phyloP scores from a whole-genome alignment of 2,329 filamentous ascomycete genomes.

The Periconia digitata region DNA sequence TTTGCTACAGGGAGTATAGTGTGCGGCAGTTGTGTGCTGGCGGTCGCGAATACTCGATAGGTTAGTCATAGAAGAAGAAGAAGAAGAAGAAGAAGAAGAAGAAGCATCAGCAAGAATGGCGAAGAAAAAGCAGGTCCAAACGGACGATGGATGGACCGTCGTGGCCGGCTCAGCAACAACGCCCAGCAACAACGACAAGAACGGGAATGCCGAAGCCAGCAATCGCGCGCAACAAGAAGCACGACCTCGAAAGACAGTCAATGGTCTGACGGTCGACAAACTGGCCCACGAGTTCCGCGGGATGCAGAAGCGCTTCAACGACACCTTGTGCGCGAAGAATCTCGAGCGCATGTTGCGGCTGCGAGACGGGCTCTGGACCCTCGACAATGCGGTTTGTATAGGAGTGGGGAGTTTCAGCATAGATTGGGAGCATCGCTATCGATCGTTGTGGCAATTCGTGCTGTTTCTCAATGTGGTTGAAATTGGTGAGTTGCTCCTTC shows the following conservation, averaged over 20 bases:
- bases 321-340: slow-evolving; percentile 23
- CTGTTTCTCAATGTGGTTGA: slow-evolving; percentile 31
- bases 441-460: slow-evolving; percentile 42
- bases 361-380: slow-evolving; percentile 13
- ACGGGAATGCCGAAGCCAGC: too few species aligned
- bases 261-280: slow-evolving; percentile 28
- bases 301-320: slow-evolving; percentile 26
- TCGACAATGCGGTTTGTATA: slow-evolving; percentile 34
- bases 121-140: slow-evolving; percentile 32
- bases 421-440: slow-evolving; percentile 37
- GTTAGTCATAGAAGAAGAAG: too few species aligned
- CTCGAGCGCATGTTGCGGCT: slow-evolving; percentile 16
- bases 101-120: slow-evolving; percentile 5
- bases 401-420: slow-evolving; percentile 40
- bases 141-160: slow-evolving; percentile 41
- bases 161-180: slow-evolving; percentile 17
- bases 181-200: too few species aligned
- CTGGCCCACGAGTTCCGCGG: slow-evolving; percentile 23
- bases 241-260: slow-evolving; percentile 18
- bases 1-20: too few species aligned
- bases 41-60: too few species aligned
- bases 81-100: not conserved
- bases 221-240: too few species aligned
- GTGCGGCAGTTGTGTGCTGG: too few species aligned
- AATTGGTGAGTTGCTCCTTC: slow-evolving; percentile 8